These are phyloP conservation scores for Fomitopsis pulvina DNA, from an alignment of 768 basidiomycete genomes.

Conservation along the genomic window DNA sequence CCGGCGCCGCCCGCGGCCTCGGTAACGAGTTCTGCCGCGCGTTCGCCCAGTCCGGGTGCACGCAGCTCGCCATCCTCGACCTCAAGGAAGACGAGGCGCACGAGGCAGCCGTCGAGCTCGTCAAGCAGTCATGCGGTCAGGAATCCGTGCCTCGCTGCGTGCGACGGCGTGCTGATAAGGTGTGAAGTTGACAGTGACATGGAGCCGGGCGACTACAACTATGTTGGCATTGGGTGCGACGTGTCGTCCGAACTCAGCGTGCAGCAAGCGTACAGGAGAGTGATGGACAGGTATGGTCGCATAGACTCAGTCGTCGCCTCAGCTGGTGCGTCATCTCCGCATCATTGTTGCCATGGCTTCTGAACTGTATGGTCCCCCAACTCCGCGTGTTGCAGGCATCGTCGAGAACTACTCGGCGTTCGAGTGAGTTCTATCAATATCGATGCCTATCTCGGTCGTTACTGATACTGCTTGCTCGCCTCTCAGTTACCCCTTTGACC, in stretches of 20 bases:
- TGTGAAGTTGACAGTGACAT: constrained; percentile 48
- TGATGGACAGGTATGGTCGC: constrained; percentile 60
- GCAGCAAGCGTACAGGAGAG: constrained; percentile 58
- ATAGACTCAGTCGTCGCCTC: constrained; percentile 84
- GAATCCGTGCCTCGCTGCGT: constrained; percentile 10
- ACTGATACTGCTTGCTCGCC: constrained; percentile 7
- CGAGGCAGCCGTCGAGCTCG: constrained; percentile 63
- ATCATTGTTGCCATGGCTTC: neutral
- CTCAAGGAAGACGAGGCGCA: constrained; percentile 65
- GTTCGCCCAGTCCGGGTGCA: constrained; percentile 84
- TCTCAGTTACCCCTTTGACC: constrained; percentile 75
- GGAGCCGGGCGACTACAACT: constrained; percentile 48
- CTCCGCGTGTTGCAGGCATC: constrained; percentile 45
- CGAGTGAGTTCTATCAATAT: constrained; percentile 44
- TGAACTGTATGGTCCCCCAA: neutral
- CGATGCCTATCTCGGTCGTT: constrained; percentile 1
- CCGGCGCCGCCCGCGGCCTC: constrained; percentile 88
- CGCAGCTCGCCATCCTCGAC: constrained; percentile 75
- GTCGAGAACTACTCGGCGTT: constrained; percentile 85
- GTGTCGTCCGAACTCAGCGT: constrained; percentile 81
- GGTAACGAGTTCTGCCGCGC: constrained; percentile 89
- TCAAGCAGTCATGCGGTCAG: constrained; percentile 44
- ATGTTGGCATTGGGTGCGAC: constrained; percentile 80
- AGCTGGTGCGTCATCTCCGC: constrained; percentile 51
- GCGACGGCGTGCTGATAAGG: constrained; percentile 23